Evolutionary conservation across 2,329 filamentous ascomycete species (phyloP), one percentile per base, ranked within the genome.

Genomic region (Fusarium subtropicale): DNA sequence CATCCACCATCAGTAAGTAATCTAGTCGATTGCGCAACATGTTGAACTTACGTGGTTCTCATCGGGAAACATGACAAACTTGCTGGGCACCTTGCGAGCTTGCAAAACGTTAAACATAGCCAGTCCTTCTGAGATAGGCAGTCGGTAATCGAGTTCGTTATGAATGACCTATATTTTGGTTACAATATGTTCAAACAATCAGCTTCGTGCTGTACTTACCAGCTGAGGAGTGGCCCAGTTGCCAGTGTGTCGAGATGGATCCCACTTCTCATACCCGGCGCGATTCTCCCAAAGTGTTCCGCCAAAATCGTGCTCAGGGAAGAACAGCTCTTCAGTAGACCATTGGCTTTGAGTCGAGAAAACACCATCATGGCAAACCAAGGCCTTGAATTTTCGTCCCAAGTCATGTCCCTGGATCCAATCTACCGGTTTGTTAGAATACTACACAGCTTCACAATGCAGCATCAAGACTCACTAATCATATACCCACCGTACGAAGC

Each of bases 351-450:
- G 81, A 2, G 89, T 91, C 73, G 89, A 91, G 79, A 94, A 96
- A 56, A 94, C 91, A 48, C 94, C 94, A 72, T 97, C 93, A 77
- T 97, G 94, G 73, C 90, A 94, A 30, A 97, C 93, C 6, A 97
- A 85, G 0, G 93, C 93, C 79, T 93, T 93, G 86, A 97, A 97
- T 71, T 91, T 89, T 30, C 92, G 89, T 22, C 93, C 94, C 0
- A 97, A 86, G 1, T 88, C 86, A 67, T 96, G 91, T 10, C 94
- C 94, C 79, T 97, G 93, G 73, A 97, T 93, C 94, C 94, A 97
- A 77, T 97, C 86, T 85, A 36, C 63, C 12, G 80, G 77, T 76
- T 7, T 26, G 66, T 79, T 42, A 79, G 74, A 28, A 30, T 12
- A 28, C 31, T 22, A n/a, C 15, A n/a, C 15, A 12, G 15, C 28